Percentiles rank a stretch among this genome's conserved stretches.
phyloP scores from a whole-genome alignment of 2,329 filamentous ascomycete species.

The Neodidymelliopsis sp. region DNA sequence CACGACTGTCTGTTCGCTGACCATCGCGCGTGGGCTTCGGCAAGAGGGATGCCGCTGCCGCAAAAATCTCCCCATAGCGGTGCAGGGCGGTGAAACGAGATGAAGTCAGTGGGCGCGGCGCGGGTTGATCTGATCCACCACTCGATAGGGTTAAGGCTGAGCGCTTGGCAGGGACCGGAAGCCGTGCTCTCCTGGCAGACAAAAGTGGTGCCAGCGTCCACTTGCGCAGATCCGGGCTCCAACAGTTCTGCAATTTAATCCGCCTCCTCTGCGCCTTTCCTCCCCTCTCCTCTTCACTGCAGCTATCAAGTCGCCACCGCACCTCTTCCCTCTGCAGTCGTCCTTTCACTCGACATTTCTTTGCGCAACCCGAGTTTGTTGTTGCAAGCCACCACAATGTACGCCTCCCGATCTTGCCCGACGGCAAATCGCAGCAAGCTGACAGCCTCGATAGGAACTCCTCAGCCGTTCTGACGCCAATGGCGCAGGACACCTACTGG shows the following conservation, averaged over 20 bases:
- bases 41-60: constrained; percentile 23
- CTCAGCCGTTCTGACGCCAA: constrained; percentile 43
- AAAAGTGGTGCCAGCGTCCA: constrained; percentile 36
- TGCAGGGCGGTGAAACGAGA: constrained; percentile 30
- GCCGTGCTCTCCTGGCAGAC: constrained; percentile 30
- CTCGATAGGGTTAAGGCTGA: constrained; percentile 9
- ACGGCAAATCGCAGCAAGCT: constrained; percentile 25
- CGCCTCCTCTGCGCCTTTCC: constrained; percentile 35
- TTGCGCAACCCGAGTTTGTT: constrained; percentile 16
- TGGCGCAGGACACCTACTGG: constrained; percentile 67
- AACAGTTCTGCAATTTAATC: constrained; percentile 40
- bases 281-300: constrained; percentile 27
- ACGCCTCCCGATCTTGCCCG: constrained; percentile 20
- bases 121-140: constrained; percentile 20
- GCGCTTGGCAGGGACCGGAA: constrained; percentile 28
- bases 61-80: constrained; percentile 29
- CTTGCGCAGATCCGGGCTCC: constrained; percentile 31
- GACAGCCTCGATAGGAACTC: constrained; percentile 44
- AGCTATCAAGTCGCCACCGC: constrained; percentile 16
- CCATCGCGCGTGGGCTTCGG: constrained; percentile 26
- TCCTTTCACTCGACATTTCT: constrained; percentile 10
- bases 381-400: constrained; percentile 34
- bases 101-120: constrained; percentile 8
- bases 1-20: constrained; percentile 8
- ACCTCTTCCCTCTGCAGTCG: constrained; percentile 23